These are phyloP conservation scores for Lasiosphaeriaceae sp. DNA, from an alignment of 495 filamentous ascomycete genomes.

Conservation along the genomic window DNA sequence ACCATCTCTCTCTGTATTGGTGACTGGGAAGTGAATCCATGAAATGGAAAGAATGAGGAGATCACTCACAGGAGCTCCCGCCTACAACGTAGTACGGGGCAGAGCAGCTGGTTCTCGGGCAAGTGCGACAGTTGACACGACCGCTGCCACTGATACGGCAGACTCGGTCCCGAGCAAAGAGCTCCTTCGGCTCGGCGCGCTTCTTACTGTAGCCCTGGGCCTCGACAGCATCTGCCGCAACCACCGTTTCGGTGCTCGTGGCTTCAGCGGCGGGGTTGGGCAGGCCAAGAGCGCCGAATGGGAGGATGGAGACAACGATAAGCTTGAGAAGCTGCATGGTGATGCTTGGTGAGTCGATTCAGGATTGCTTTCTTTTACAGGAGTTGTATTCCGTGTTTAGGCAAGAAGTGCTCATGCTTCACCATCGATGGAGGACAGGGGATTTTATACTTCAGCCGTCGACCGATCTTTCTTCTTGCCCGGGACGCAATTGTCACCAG, in stretches of 20 bases:
- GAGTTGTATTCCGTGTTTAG: too few relatives aligned
- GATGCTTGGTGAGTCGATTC: too few relatives aligned
- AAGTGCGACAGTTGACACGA: background rate
- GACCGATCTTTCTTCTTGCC: too few relatives aligned
- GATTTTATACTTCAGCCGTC: too few relatives aligned
- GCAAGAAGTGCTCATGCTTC: too few relatives aligned
- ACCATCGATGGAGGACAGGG: too few relatives aligned
- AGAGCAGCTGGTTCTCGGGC: background rate
- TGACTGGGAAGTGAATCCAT: too few relatives aligned
- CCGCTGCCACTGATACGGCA: background rate
- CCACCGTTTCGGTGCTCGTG: background rate
- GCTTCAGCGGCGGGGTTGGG: background rate
- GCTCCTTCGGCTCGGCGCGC: background rate
- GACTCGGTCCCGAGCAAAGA: background rate
- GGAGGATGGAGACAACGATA: background rate
- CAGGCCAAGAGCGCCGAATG: background rate
- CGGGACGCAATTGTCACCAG: too few relatives aligned
- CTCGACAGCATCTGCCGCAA: background rate
- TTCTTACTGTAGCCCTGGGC: background rate
- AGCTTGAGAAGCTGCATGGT: background rate
- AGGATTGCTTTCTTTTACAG: too few relatives aligned
- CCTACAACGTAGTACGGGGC: background rate
- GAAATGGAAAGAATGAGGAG: background rate
- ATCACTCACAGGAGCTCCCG: background rate
- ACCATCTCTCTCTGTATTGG: too few relatives aligned